Percentiles rank a stretch among this genome's conserved stretches.
These are phyloP conservation scores for Bretschneidera sinensis DNA, from an alignment of 345 rosid genomes.

Conservation along the genomic window DNA sequence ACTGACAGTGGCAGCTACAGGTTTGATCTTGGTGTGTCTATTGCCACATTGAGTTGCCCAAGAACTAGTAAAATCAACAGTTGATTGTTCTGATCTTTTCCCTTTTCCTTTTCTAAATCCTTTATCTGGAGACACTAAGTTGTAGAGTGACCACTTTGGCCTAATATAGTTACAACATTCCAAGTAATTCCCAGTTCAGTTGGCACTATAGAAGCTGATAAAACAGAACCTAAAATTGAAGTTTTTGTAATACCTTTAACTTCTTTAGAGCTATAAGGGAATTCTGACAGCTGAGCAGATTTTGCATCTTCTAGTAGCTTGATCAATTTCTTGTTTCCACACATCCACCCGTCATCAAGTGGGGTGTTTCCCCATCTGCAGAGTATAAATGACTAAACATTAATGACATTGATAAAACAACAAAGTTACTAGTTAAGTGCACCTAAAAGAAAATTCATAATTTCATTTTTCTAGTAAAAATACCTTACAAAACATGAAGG, in stretches of 20 bases:
- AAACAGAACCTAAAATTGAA: not conserved
- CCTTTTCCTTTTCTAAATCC: no score
- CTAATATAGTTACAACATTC: no score
- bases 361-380: constrained; percentile 91
- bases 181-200: not conserved
- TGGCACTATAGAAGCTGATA: not conserved
- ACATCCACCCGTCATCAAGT: constrained; percentile 57
- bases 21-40: no score
- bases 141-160: not conserved
- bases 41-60: no score
- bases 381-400: not conserved
- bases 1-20: no score
- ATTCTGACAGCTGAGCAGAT: constrained; percentile 35
- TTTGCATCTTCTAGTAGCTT: constrained; percentile 69
- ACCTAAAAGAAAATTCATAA: not conserved
- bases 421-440: no score
- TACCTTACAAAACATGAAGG: no score
- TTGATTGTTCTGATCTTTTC: no score
- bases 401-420: not conserved
- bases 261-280: constrained; percentile 26
- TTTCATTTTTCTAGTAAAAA: no score
- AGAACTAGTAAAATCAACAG: no score
- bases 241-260: constrained; percentile 40
- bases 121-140: not conserved
- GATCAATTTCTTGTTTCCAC: constrained; percentile 83